A percentile compares a stretch with the other conserved stretches of the same genome.
Evolutionary conservation across 2,329 filamentous ascomycete genomes (phyloP).

Genomic region (Fusarium oligoseptatum): DNA sequence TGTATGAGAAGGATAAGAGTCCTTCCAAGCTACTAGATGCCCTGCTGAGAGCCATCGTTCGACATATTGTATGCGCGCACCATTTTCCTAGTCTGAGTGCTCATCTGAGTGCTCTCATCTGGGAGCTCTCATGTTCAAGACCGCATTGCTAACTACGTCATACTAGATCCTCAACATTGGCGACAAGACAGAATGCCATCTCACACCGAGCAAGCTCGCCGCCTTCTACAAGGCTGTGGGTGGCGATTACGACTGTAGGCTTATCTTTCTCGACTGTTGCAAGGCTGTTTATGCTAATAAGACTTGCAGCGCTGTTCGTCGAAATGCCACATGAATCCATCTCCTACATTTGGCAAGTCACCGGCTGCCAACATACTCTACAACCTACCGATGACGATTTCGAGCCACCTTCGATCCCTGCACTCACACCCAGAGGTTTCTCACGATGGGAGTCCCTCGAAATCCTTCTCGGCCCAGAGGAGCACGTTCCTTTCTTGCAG

Average conservation of each 20-base stretch:
- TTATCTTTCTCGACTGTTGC: background rate
- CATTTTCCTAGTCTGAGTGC: background rate
- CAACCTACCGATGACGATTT: constrained; percentile 82
- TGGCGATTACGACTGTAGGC: constrained; percentile 78
- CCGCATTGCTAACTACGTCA: constrained; percentile 33
- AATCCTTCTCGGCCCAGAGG: constrained; percentile 86
- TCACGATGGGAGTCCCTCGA: constrained; percentile 95
- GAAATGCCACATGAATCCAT: constrained; percentile 79
- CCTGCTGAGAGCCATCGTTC: constrained; percentile 76
- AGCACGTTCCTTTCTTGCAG: constrained; percentile 87
- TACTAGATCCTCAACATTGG: constrained; percentile 69
- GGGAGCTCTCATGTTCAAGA: background rate
- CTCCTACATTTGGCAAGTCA: constrained; percentile 91
- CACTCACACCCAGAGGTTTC: constrained; percentile 86
- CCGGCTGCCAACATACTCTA: constrained; percentile 90
- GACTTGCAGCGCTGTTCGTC: constrained; percentile 78
- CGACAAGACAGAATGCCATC: constrained; percentile 64
- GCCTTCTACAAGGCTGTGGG: constrained; percentile 82
- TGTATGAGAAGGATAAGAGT: constrained; percentile 77
- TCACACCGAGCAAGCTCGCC: constrained; percentile 79
- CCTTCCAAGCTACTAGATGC: constrained; percentile 76
- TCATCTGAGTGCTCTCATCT: background rate
- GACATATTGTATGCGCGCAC: constrained; percentile 73
- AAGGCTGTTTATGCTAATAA: constrained; percentile 14
- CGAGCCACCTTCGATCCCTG: constrained; percentile 81